Conservation (phyloP, 805 yeast genomes). For the Suhomyces faveliae region DNA sequence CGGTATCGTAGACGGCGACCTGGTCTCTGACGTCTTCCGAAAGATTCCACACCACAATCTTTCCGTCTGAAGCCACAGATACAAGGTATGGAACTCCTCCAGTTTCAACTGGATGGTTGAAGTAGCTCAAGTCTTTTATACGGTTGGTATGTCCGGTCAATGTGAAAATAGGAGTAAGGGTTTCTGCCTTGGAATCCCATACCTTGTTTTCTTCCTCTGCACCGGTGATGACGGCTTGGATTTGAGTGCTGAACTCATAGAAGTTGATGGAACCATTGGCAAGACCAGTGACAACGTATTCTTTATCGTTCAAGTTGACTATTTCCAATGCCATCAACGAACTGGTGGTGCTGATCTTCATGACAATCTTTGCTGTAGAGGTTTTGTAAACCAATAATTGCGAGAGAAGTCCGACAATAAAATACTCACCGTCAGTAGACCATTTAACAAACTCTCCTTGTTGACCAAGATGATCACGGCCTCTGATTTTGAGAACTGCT, state of each 20-base stretch:
- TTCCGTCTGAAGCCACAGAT: slow-evolving; percentile 91
- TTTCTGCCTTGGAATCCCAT: slow-evolving; percentile 23
- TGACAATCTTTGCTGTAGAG: slow-evolving; percentile 54
- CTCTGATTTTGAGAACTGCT: slow-evolving; percentile 70
- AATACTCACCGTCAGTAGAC: slow-evolving; percentile 65
- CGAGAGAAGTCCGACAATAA: slow-evolving; percentile 70
- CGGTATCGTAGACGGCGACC: slow-evolving; percentile 85
- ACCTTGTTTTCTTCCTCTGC: slow-evolving; percentile 23
- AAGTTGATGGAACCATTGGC: slow-evolving; percentile 70
- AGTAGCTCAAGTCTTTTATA: slow-evolving; percentile 72
- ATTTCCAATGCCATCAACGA: slow-evolving; percentile 70
- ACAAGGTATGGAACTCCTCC: slow-evolving; percentile 50
- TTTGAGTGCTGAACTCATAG: slow-evolving; percentile 38
- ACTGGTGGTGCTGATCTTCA: slow-evolving; percentile 50
- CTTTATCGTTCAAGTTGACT: slow-evolving; percentile 43
- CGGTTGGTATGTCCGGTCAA: slow-evolving; percentile 83
- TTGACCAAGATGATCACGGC: slow-evolving; percentile 65
- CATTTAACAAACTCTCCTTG: slow-evolving; percentile 65
- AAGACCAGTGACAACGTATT: slow-evolving; percentile 65
- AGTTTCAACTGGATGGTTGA: slow-evolving; percentile 37
- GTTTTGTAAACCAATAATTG: slow-evolving; percentile 67
- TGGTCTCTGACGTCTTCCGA: slow-evolving; percentile 59
- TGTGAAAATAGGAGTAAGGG: slow-evolving; percentile 49
- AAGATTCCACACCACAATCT: slow-evolving; percentile 84
- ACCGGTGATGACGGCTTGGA: slow-evolving; percentile 8